Conservation (phyloP, 805 yeast genomes). For the Wickerhamiella lipophila region DNA sequence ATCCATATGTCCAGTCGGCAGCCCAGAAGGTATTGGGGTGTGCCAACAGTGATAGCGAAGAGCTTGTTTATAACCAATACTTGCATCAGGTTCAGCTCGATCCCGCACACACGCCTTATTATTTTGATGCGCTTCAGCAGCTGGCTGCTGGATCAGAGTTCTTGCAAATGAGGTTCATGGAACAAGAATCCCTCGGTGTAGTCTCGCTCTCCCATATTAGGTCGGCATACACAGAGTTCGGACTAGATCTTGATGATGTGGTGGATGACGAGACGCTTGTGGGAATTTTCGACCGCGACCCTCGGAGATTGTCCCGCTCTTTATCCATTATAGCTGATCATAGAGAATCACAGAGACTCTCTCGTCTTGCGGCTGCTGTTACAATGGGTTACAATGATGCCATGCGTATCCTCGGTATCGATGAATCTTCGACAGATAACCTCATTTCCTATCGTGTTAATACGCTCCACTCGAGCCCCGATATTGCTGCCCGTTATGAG, state of each 20-base stretch:
- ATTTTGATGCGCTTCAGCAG: slow-evolving; percentile 44
- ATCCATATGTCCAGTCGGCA: slow-evolving; percentile 9
- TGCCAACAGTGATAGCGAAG: slow-evolving; percentile 29
- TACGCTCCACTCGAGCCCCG: not conserved
- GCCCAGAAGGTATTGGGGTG: slow-evolving; percentile 19
- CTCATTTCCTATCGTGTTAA: slow-evolving; percentile 2
- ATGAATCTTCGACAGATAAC: not conserved
- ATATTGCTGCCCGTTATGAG: not conserved
- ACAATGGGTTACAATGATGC: not conserved
- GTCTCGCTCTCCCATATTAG: slow-evolving; percentile 39
- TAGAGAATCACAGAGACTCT: slow-evolving; percentile 12
- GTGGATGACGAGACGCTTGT: slow-evolving; percentile 12
- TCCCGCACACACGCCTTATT: slow-evolving; percentile 35
- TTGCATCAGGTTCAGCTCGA: slow-evolving; percentile 34
- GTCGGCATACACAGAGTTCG: slow-evolving; percentile 30
- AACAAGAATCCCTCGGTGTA: slow-evolving; percentile 39
- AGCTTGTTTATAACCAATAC: slow-evolving; percentile 37
- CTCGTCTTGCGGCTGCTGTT: slow-evolving; percentile 3
- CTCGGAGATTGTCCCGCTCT: slow-evolving; percentile 6
- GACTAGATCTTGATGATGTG: slow-evolving; percentile 21
- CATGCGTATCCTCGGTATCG: slow-evolving; percentile 3
- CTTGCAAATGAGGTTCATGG: slow-evolving; percentile 34
- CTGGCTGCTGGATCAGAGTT: slow-evolving; percentile 40
- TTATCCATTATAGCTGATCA: slow-evolving; percentile 13
- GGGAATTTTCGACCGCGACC: slow-evolving; percentile 7